Percentiles rank a stretch among this genome's conserved stretches.
phyloP scores from a whole-genome alignment of 192 early-diverging fungal genomes.

The Coemansia sp. region DNA sequence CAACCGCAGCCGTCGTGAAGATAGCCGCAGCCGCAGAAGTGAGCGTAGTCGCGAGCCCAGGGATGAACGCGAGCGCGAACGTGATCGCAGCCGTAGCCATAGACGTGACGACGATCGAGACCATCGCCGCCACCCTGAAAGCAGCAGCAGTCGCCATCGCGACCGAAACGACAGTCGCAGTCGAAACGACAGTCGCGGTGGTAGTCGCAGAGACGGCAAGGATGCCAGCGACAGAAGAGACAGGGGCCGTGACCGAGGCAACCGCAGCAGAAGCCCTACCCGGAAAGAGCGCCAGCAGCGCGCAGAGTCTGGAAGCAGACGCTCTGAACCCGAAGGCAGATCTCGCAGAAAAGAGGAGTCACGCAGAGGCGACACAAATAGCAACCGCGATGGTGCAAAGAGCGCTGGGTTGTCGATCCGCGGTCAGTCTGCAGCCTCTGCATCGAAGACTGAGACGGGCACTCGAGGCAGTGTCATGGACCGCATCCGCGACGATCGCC shows the following conservation, averaged over 20 bases:
- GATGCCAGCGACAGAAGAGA: background rate
- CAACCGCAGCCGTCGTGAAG: slow-evolving; percentile 4
- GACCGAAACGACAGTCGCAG: background rate
- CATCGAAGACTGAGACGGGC: background rate
- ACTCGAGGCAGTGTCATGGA: slow-evolving; percentile 32
- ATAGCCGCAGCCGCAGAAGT: background rate
- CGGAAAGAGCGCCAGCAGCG: background rate
- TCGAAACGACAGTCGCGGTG: background rate
- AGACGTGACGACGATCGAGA: slow-evolving; percentile 6
- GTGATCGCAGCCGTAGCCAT: slow-evolving; percentile 1
- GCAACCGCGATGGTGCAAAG: slow-evolving; percentile 7
- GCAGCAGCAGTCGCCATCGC: no score
- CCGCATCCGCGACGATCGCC: slow-evolving; percentile 34
- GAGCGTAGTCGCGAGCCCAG: background rate
- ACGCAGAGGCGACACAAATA: background rate
- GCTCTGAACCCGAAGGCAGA: slow-evolving; percentile 5
- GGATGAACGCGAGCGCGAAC: background rate
- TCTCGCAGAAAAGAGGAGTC: background rate
- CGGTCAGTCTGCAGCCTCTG: slow-evolving; percentile 11
- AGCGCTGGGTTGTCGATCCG: slow-evolving; percentile 20
- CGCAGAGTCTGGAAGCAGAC: slow-evolving; percentile 1
- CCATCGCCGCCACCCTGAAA: no score
- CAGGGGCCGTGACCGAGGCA: slow-evolving; percentile 1
- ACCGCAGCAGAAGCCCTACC: slow-evolving; percentile 29
- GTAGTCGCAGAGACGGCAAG: background rate